phyloP scores from a whole-genome alignment of 1,284 basidiomycete species.

The Microbotryum violaceum region DNA sequence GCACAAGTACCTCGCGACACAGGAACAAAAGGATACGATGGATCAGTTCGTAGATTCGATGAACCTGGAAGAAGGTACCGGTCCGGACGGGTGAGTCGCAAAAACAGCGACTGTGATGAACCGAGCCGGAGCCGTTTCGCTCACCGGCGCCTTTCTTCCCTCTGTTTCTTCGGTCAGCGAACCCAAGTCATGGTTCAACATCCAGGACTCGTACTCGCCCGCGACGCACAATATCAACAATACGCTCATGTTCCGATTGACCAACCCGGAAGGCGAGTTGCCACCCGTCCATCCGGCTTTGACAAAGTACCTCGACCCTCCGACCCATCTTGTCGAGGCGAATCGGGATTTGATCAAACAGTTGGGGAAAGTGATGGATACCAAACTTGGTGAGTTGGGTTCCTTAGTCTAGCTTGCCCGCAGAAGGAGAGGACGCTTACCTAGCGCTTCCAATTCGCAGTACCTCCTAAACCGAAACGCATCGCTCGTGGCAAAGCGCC shows the following conservation, averaged over 20 bases:
- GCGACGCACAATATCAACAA: conserved; percentile 84
- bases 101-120: not conserved
- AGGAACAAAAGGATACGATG: conserved; percentile 71
- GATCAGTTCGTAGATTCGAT: conserved; percentile 40
- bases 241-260: conserved; percentile 76
- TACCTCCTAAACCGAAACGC: conserved; percentile 21
- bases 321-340: conserved; percentile 56
- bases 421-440: not conserved
- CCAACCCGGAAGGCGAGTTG: conserved; percentile 62
- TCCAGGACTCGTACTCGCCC: conserved; percentile 72
- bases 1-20: conserved; percentile 76
- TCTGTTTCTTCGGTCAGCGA: conserved; percentile 44
- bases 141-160: not conserved
- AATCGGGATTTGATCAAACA: conserved; percentile 53
- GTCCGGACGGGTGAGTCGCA: conserved; percentile 19
- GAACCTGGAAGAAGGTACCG: conserved; percentile 15
- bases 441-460: not conserved
- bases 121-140: not conserved
- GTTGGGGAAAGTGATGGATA: conserved; percentile 59
- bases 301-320: conserved; percentile 72
- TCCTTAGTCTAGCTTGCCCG: not conserved
- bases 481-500: no score
- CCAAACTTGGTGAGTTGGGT: conserved; percentile 45
- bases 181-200: conserved; percentile 66
- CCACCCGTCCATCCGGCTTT: conserved; percentile 78